Percentiles rank a stretch among this genome's conserved stretches.
phyloP scores from a whole-genome alignment of 2,329 filamentous ascomycete genomes.

The Diaporthe aspalathi region DNA sequence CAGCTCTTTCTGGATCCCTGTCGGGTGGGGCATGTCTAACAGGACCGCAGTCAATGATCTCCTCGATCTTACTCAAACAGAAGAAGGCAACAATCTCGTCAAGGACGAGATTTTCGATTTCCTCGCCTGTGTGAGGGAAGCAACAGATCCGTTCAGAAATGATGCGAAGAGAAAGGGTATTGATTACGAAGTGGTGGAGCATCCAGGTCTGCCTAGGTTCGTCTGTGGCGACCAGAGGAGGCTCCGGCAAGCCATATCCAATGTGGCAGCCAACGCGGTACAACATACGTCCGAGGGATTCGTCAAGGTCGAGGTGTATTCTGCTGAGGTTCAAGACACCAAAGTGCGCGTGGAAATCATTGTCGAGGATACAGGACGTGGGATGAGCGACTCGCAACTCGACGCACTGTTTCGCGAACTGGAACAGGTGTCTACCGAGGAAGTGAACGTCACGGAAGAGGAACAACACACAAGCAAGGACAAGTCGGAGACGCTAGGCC shows the following conservation, averaged over 20 bases:
- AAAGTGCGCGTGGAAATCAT: slow-evolving; percentile 78
- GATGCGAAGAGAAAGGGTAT: slow-evolving; percentile 84
- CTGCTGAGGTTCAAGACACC: slow-evolving; percentile 63
- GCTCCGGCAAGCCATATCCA: slow-evolving; percentile 85
- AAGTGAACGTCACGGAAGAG: slow-evolving; percentile 41
- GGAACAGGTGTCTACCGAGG: slow-evolving; percentile 66
- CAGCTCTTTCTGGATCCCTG: no score
- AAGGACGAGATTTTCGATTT: slow-evolving; percentile 87
- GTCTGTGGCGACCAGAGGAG: slow-evolving; percentile 84
- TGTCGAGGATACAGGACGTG: slow-evolving; percentile 79
- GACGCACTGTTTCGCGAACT: slow-evolving; percentile 69
- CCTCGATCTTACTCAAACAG: slow-evolving; percentile 87
- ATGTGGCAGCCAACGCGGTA: slow-evolving; percentile 86
- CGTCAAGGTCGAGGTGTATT: slow-evolving; percentile 77
- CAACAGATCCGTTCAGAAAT: slow-evolving; percentile 77
- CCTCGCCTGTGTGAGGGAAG: slow-evolving; percentile 76
- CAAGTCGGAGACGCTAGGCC: slow-evolving; percentile 69
- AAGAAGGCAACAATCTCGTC: slow-evolving; percentile 81
- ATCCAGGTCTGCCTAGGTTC: slow-evolving; percentile 74
- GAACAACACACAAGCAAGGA: slow-evolving; percentile 47
- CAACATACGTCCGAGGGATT: slow-evolving; percentile 77
- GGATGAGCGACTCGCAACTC: slow-evolving; percentile 65
- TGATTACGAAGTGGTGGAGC: slow-evolving; percentile 73
- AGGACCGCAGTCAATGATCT: slow-evolving; percentile 76
- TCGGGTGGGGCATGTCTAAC: not conserved